Base-by-base conservation (phyloP, 1,284 basidiomycete species). In the Sanghuangporus sanghuang region DNA sequence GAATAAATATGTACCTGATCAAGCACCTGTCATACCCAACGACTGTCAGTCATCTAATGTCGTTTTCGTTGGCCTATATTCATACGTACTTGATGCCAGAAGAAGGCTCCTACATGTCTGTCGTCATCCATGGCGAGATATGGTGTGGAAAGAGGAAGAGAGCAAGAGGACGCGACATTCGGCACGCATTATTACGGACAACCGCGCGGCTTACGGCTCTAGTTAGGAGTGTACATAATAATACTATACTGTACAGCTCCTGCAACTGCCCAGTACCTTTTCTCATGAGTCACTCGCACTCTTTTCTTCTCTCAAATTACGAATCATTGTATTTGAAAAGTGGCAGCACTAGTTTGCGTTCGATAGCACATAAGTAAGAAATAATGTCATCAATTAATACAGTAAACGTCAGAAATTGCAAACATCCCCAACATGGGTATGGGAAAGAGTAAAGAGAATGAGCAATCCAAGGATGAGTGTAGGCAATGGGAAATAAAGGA, bases 71-170 rank as follows among this genome's bases (percentile, higher is more conserved):
- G 48, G 39, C 21, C 57, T 36, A 63, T 23, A 49, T 40, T 44
- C 18, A 57, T 8, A 72, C 75, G 68, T 65, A 78, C 78, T 73
- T 79, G 78, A 67, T 79, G 78, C 78, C 78, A 79, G 50, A 78
- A 78, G 64, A 79, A 79, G 49, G 76, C 61, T 23, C 64, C 65
- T 53, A 74, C 67, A 74, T 73, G 67, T 71, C 73, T 69, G 27
- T 71, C 67, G 61, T 72, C 71, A 70, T 74, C 73, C 75, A 75
- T 76, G 40, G 46, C 44, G 59, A 23, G 2, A 12, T 52, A 11
- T 7, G 3, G 49, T 11, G 60, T 59, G 59, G 57, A 58, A 60
- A 67, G 58, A 52, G 64, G 12, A 64, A 72, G 63, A 69, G 68
- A 35, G 54, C 48, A 40, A 35, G 53, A 27, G 44, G 52, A 49